These are phyloP conservation scores for Fusarium sp. DNA, from an alignment of 2,329 filamentous ascomycete genomes.

Conservation along the genomic window DNA sequence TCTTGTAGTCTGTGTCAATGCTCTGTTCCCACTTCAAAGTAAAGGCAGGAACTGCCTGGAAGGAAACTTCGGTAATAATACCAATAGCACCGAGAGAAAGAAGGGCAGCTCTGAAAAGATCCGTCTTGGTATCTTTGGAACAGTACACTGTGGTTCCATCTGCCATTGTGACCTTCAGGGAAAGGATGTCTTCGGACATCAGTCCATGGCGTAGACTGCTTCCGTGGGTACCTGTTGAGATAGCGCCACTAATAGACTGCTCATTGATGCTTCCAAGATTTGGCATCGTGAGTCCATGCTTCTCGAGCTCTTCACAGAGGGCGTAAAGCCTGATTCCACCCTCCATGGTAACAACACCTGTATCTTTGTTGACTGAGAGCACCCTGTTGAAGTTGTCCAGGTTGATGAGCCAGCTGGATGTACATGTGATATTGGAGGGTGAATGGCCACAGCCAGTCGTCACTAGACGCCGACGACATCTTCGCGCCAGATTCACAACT, in stretches of 20 bases:
- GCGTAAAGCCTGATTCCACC: slow-evolving; percentile 86
- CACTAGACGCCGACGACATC: slow-evolving; percentile 82
- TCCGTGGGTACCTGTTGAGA: slow-evolving; percentile 92
- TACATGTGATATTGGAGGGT: slow-evolving; percentile 90
- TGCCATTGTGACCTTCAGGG: slow-evolving; percentile 81
- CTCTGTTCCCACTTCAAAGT: slow-evolving; percentile 89
- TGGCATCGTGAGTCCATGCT: slow-evolving; percentile 82
- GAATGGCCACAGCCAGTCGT: slow-evolving; percentile 93
- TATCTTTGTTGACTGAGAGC: slow-evolving; percentile 72
- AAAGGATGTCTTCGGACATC: slow-evolving; percentile 79
- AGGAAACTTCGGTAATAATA: slow-evolving; percentile 89
- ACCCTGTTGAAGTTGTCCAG: slow-evolving; percentile 84
- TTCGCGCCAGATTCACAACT: slow-evolving; percentile 79
- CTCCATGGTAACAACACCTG: slow-evolving; percentile 77
- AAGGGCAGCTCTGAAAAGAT: slow-evolving; percentile 88
- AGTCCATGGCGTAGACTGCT: slow-evolving; percentile 86
- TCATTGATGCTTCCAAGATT: slow-evolving; percentile 95
- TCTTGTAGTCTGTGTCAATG: slow-evolving; percentile 72
- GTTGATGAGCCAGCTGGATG: slow-evolving; percentile 93
- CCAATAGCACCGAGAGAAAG: slow-evolving; percentile 90
- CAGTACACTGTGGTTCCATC: slow-evolving; percentile 80
- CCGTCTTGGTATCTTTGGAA: slow-evolving; percentile 71
- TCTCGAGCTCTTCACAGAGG: slow-evolving; percentile 78
- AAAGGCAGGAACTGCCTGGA: slow-evolving; percentile 81
- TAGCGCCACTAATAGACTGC: slow-evolving; percentile 91